Percentiles rank a stretch among this genome's conserved stretches.
Conservation (phyloP, 495 filamentous ascomycete genomes). For the Entonaema liquescens region DNA sequence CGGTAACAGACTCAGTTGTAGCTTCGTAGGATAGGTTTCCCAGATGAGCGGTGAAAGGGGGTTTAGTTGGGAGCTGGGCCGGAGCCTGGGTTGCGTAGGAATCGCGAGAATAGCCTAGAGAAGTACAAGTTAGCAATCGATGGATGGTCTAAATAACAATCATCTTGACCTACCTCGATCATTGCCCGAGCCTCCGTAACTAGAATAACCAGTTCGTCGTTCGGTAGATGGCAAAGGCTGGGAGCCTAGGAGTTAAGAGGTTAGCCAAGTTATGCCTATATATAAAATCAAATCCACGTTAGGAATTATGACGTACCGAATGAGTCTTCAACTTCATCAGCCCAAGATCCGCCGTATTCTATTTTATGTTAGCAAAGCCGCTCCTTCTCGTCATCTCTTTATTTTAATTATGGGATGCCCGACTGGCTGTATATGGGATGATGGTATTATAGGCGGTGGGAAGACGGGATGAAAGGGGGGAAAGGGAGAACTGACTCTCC, state of each 20-base stretch:
- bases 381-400: background rate
- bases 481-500: conserved; percentile 67
- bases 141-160: background rate
- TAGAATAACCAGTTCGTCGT: conserved; percentile 49
- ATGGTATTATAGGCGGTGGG: conserved; percentile 13
- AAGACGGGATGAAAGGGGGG: conserved; percentile 39
- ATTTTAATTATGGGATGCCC: conserved; percentile 4
- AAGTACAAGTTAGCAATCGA: conserved; percentile 10
- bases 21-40: conserved; percentile 97
- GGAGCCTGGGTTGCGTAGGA: conserved; percentile 76
- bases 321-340: conserved; percentile 95
- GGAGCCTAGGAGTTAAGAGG: conserved; percentile 44
- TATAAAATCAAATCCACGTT: conserved; percentile 20
- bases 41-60: conserved; percentile 93
- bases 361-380: conserved; percentile 51
- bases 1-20: conserved; percentile 77
- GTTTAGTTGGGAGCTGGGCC: conserved; percentile 81
- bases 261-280: conserved; percentile 35
- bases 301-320: conserved; percentile 64
- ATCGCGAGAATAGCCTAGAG: conserved; percentile 74
- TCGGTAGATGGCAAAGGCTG: conserved; percentile 56
- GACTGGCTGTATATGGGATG: conserved; percentile 4
- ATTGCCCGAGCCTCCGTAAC: conserved; percentile 41
- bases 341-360: conserved; percentile 92
- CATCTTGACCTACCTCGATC: conserved; percentile 50